Evolutionary conservation across 768 basidiomycete species (phyloP).

Genomic region (Tulasnella sp.): DNA sequence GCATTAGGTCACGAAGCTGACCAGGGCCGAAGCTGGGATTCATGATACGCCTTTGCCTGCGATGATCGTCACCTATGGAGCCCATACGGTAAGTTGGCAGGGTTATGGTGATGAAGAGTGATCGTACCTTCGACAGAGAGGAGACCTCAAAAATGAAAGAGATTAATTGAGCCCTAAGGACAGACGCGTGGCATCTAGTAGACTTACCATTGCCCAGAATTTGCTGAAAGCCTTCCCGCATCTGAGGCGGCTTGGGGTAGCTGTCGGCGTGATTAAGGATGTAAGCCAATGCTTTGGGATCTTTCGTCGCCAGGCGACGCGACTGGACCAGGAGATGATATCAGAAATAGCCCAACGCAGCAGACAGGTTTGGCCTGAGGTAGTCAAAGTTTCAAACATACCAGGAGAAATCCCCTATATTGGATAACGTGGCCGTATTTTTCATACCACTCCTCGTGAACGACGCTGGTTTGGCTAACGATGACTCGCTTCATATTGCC

Average conservation of each 20-base stretch:
- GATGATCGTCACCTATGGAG: slow-evolving; percentile 13
- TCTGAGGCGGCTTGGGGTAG: slow-evolving; percentile 22
- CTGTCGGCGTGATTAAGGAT: slow-evolving; percentile 15
- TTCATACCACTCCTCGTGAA: slow-evolving; percentile 49
- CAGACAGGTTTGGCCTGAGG: not conserved
- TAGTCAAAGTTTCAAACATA: not conserved
- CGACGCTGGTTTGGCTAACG: slow-evolving; percentile 40
- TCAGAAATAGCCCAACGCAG: not conserved
- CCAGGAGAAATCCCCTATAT: slow-evolving; percentile 44
- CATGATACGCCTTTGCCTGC: slow-evolving; percentile 11
- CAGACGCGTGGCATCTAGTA: not conserved
- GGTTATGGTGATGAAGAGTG: not conserved
- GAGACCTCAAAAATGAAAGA: not conserved
- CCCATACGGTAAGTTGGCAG: not conserved
- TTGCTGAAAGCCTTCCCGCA: not conserved
- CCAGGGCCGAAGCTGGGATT: slow-evolving; percentile 64
- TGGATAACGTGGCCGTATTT: slow-evolving; percentile 49
- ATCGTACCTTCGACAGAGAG: slow-evolving; percentile 14
- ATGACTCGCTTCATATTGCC: slow-evolving; percentile 50
- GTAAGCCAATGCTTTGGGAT: slow-evolving; percentile 18
- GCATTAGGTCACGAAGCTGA: slow-evolving; percentile 56
- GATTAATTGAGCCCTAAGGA: not conserved
- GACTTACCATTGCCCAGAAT: slow-evolving; percentile 19
- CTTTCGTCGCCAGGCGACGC: slow-evolving; percentile 10
- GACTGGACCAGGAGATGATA: not conserved